Conservation (phyloP, 805 yeast species). For the Wickerhamiella spandovensis region DNA sequence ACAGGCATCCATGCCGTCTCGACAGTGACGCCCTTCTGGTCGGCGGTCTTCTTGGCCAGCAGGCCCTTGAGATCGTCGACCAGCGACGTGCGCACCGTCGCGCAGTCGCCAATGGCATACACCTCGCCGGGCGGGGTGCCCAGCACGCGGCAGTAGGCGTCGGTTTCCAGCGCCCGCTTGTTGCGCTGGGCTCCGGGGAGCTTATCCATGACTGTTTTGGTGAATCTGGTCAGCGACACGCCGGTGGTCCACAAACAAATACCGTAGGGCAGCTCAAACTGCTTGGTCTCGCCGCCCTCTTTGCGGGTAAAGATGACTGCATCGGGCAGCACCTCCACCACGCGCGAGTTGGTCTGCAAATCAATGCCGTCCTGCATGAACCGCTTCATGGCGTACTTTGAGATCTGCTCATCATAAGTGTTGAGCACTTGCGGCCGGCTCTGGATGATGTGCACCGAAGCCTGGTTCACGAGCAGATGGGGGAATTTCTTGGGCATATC, state of each 20-base stretch:
- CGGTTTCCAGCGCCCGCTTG: slow-evolving; percentile 62
- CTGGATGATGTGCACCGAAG: slow-evolving; percentile 56
- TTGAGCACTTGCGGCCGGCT: slow-evolving; percentile 54
- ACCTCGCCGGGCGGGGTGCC: slow-evolving; percentile 59
- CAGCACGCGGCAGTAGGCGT: slow-evolving; percentile 52
- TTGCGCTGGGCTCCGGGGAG: slow-evolving; percentile 40
- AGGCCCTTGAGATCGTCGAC: slow-evolving; percentile 42
- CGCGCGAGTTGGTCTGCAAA: slow-evolving; percentile 51
- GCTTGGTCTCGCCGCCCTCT: slow-evolving; percentile 24
- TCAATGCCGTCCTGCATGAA: slow-evolving; percentile 52
- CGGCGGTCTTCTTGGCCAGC: slow-evolving; percentile 31
- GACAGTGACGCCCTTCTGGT: slow-evolving; percentile 24
- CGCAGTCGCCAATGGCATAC: slow-evolving; percentile 61
- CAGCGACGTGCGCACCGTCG: slow-evolving; percentile 49
- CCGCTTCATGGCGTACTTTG: slow-evolving; percentile 50
- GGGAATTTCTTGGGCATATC: slow-evolving; percentile 48
- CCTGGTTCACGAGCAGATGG: slow-evolving; percentile 43
- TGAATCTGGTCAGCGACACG: slow-evolving; percentile 51
- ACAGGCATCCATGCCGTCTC: slow-evolving; percentile 17
- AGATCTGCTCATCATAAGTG: slow-evolving; percentile 52
- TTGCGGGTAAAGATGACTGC: slow-evolving; percentile 45
- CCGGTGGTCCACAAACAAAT: slow-evolving; percentile 69
- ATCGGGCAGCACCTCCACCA: slow-evolving; percentile 41
- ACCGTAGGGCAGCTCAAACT: slow-evolving; percentile 48
- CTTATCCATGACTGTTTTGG: slow-evolving; percentile 39